Base-by-base conservation (phyloP, 345 rosid species). In the Gossypium raimondii region DNA sequence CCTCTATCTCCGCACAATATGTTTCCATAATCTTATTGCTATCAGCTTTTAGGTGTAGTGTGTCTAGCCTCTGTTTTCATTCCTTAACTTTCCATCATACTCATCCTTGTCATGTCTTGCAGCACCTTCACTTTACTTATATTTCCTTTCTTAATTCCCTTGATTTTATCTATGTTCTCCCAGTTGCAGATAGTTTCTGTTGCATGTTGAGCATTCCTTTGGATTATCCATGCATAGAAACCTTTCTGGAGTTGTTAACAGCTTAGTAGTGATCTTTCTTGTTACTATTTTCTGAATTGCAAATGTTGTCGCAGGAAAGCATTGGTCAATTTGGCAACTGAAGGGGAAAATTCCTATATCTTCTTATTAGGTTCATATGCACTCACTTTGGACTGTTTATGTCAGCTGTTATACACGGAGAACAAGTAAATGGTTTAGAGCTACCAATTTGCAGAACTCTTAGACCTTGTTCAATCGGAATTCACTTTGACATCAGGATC, bases 241-340 rank as follows among this genome's bases (percentile, higher is more conserved):
- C 27, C 22, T 57, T 82, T 34, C 75, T 3, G 25, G 72, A 22
- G 68, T 48, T 20, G 80, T 73, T 70, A 80, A 72, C 81, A 76
- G 79, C 81, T 78, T 76, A 72, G 70, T 75, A 74, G 29, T 78
- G 78, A 77, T 72, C 48, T 57, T 71, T 76, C 60, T 47, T 64
- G 68, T 83, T 48, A 76, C 25, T 67, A 55, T 71, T 67, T 75
- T 86, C 86, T 84, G 71, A 83, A 82, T 74, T 72, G 59, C 80
- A 77, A 66, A 79, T 81, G 84, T 72, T 82, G 79, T 87, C 86
- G 89, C 88, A 85, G 88, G 89, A 72, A 72, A 73, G 51, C 62
- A 72, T 75, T 80, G 85, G 65, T 83, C 70, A 67, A 34, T 79
- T 76, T 78, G 75, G 80, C 79, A 75, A 78, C 69, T 70, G 87